Evolutionary conservation across 83 land plant genomes (phyloP), one percentile per base, ranked within the genome.

Genomic region (Picea mariana): DNA sequence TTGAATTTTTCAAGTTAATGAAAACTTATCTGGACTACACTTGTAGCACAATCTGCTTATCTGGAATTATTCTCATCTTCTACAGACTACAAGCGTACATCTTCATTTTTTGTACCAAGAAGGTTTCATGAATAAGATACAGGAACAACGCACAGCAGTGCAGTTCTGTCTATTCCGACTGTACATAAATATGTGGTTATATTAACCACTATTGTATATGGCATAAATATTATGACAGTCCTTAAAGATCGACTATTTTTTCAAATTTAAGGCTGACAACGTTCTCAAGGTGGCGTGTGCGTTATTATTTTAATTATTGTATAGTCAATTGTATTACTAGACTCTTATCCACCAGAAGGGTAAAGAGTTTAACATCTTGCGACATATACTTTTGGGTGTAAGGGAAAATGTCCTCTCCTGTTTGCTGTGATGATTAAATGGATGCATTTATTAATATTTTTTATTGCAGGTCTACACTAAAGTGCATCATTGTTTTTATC

Each of bases 181-280:
- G 78, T 75, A 75, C 78, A 75, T 58, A 31, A 75, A 75, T 58
- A 60, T 75, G 38, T 75, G 61, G 60, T 27, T 23, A 52, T 52
- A 15, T 75, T 75, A 52, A 23, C 55, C 31, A n/a, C 78, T 27
- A 75, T 17, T 52, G 12, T 75, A 27, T 49, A 75, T 11, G 34
- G 61, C 61, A 23, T 6, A 69, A 49, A 49, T 52, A 26, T 52
- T 52, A 4, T 47, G 78, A 75, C 27, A 52, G 20, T 60, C 9
- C 24, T 52, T 24, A 13, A 75, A 75, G 59, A 75, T 47, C 24
- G 61, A 26, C 31, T 11, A 0, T 23, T 23, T 9, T 52, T 13
- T 47, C 16, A 49, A 52, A 52, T 52, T 34, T 15, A 24, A 67
- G 75, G 8, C 40, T 42, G 40, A 15, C 40, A 40, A 68, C 16